phyloP scores from a whole-genome alignment of 805 yeast species.

The Schwanniomyces polymorphus region DNA sequence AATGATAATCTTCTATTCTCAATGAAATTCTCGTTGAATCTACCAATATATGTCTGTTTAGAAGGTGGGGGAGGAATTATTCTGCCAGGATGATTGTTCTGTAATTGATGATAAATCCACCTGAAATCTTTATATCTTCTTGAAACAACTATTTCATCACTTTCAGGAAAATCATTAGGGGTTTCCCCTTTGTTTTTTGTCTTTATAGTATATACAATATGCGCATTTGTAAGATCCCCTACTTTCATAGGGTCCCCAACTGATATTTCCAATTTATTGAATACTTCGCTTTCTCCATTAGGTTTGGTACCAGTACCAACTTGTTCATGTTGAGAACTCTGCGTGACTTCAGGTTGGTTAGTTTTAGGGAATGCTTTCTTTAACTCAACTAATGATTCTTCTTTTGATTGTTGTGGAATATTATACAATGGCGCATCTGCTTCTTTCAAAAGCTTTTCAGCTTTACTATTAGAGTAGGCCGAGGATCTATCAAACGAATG shows the following conservation, averaged over 20 bases:
- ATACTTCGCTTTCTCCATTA: conserved; percentile 1
- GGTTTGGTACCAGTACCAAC: conserved; percentile 15
- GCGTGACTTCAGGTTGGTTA: neutral
- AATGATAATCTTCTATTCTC: conserved; percentile 82
- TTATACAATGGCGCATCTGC: conserved; percentile 58
- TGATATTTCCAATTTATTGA: conserved; percentile 50
- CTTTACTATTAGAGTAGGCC: conserved; percentile 18
- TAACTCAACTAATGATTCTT: conserved; percentile 12
- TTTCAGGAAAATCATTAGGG: conserved; percentile 20
- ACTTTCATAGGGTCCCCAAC: conserved; percentile 92
- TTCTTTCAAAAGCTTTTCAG: conserved; percentile 40
- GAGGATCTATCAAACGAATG: conserved; percentile 16
- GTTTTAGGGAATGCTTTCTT: conserved; percentile 1
- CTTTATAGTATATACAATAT: conserved; percentile 80
- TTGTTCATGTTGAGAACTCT: conserved; percentile 4
- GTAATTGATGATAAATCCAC: conserved; percentile 89
- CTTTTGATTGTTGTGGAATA: conserved; percentile 19
- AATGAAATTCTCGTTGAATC: conserved; percentile 86
- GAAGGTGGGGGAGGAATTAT: conserved; percentile 93
- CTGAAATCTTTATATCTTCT: conserved; percentile 90
- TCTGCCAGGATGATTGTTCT: conserved; percentile 83
- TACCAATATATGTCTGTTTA: conserved; percentile 88
- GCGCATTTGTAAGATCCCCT: conserved; percentile 86
- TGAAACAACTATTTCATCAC: conserved; percentile 53
- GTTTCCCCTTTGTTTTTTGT: conserved; percentile 53